Base-by-base conservation (phyloP, 2,329 filamentous ascomycete species). In the Aspergillus ochraceus region DNA sequence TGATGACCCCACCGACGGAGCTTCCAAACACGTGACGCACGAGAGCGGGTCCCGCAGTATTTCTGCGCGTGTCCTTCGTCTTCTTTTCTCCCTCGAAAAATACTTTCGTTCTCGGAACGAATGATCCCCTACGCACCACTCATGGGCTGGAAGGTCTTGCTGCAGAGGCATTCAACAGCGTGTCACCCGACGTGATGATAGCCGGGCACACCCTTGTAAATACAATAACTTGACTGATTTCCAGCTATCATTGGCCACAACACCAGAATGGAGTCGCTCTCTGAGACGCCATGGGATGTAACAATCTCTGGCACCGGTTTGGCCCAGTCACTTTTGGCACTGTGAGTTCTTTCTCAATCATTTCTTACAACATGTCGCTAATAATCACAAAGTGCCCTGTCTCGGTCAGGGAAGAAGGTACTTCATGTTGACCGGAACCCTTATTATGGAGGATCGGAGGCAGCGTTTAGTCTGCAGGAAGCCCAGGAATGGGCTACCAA, bases 321-420 rank as follows among this genome's bases (percentile, higher is more conserved):
- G 71, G 84, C 88, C 73, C 89, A 93, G 80, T 92, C 90, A 65
- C 84, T 94, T 68, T 84, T 94, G 74, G 90, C 90, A 75, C 81
- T 92, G 90, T 93, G 74, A 79, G 83, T 73, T 55, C 52, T n/a
- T n/a, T n/a, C n/a, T n/a, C n/a, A n/a, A n/a, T n/a, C n/a, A n/a
- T n/a, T n/a, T n/a, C n/a, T n/a, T n/a, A n/a, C n/a, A n/a, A n/a
- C n/a, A n/a, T n/a, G n/a, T n/a, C n/a, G n/a, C n/a, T n/a, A n/a
- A n/a, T n/a, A n/a, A n/a, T n/a, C n/a, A n/a, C n/a, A n/a, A n/a
- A n/a, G 94, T 84, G 90, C 94, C 70, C 84, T 98, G 69, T 98
- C 94, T 67, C 89, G 93, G 72, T 96, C 92, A 63, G 89, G 88
- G 73, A 96, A 96, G 82, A 95, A 91, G 70, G 86, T 97, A 66